Conservation (phyloP, 2,329 filamentous ascomycete species). For the Didymella lethalis region DNA sequence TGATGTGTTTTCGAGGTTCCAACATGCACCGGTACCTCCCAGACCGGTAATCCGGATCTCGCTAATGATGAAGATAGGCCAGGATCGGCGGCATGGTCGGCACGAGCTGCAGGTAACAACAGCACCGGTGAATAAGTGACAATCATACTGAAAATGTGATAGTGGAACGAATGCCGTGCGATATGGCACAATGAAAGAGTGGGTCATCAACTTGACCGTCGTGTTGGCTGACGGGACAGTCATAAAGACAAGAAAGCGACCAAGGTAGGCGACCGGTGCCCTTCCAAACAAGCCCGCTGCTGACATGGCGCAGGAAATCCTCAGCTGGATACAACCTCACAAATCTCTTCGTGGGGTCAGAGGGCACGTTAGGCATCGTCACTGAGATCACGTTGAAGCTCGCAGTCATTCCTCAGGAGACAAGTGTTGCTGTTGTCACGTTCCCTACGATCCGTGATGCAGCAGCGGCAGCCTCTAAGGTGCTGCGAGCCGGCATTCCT, state of each 20-base stretch:
- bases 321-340: conserved; percentile 87
- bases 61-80: conserved; percentile 55
- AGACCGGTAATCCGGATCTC: conserved; percentile 26
- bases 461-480: conserved; percentile 73
- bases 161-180: conserved; percentile 81
- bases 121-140: not conserved
- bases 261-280: conserved; percentile 55
- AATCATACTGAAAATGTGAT: conserved; percentile 25
- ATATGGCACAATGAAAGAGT: conserved; percentile 88
- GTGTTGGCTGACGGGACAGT: conserved; percentile 80
- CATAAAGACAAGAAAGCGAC: conserved; percentile 80
- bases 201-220: conserved; percentile 83
- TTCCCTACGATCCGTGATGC: conserved; percentile 81
- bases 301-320: conserved; percentile 63
- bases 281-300: not conserved
- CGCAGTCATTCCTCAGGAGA: conserved; percentile 76
- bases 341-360: conserved; percentile 78
- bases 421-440: conserved; percentile 79
- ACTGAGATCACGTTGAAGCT: conserved; percentile 86
- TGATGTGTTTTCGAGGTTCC: conserved; percentile 14
- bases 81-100: conserved; percentile 86
- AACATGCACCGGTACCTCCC: conserved; percentile 21
- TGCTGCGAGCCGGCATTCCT: conserved; percentile 78
- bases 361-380: conserved; percentile 81
- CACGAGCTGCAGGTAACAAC: conserved; percentile 65